A percentile compares a stretch with the other conserved stretches of the same genome.
phyloP scores from a whole-genome alignment of 1,139 yeast genomes.

The Sugiyamaella japonica region DNA sequence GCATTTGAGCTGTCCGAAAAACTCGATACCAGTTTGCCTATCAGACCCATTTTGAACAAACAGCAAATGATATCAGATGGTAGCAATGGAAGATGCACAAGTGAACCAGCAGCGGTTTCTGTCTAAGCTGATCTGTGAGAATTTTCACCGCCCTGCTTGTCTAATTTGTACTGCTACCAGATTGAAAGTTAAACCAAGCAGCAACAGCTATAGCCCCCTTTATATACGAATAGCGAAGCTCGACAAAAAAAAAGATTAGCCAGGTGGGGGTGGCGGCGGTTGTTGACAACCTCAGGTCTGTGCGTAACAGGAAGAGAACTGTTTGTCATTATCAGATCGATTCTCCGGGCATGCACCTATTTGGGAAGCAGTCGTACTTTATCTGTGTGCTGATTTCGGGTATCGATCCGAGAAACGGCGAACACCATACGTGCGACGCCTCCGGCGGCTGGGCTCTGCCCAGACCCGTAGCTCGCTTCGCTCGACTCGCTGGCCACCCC shows the following conservation, averaged over 20 bases:
- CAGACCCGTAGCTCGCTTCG: background rate
- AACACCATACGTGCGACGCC: too few relatives aligned
- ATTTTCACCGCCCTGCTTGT: too few relatives aligned
- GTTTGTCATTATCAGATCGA: constrained; percentile 3
- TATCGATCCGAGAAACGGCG: constrained; percentile 7
- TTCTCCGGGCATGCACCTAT: background rate
- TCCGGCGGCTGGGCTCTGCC: background rate
- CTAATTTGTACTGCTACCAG: too few relatives aligned
- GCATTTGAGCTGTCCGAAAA: constrained; percentile 5
- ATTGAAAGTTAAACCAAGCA: too few relatives aligned
- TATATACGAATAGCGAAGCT: background rate
- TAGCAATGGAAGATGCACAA: too few relatives aligned
- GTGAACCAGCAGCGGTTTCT: too few relatives aligned
- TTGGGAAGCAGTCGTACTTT: background rate
- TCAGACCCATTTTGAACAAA: constrained; percentile 16
- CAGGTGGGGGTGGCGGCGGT: background rate
- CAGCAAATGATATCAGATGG: too few relatives aligned
- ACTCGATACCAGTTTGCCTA: constrained; percentile 17
- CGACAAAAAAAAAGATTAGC: background rate
- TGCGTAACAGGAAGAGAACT: background rate
- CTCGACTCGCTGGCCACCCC: background rate
- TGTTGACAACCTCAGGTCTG: background rate
- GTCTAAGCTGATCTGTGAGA: too few relatives aligned
- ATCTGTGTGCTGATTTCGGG: background rate
- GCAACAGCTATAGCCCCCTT: background rate